A percentile compares a stretch with the other conserved stretches of the same genome.
Evolutionary conservation across 1,284 basidiomycete species (phyloP).

Genomic region (Phaffia rhodozyma): DNA sequence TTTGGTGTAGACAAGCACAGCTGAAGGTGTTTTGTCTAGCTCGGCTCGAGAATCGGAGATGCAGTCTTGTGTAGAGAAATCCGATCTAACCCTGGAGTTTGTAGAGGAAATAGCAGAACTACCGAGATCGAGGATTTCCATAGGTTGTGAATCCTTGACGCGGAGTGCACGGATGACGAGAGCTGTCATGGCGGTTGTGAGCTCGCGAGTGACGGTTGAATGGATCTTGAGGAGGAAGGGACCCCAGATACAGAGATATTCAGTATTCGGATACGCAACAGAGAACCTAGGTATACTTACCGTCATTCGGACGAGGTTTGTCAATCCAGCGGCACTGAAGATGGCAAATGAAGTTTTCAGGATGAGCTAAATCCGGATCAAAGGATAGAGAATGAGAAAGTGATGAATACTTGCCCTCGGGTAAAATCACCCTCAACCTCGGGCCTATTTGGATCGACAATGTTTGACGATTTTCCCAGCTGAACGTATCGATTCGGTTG

Average conservation of each 20-base stretch:
- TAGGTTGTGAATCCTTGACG: too few relatives aligned
- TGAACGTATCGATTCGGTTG: conserved; percentile 19
- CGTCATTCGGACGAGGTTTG: conserved; percentile 10
- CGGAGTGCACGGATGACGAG: conserved; percentile 17
- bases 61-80: too few relatives aligned
- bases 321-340: conserved; percentile 3
- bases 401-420: conserved; percentile 7
- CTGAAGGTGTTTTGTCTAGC: too few relatives aligned
- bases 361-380: not conserved
- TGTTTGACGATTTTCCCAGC: not conserved
- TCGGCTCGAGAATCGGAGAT: too few relatives aligned
- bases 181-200: conserved; percentile 15
- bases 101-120: too few relatives aligned
- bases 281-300: not conserved
- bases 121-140: too few relatives aligned
- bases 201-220: conserved; percentile 17
- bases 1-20: too few relatives aligned
- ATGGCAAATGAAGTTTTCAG: not conserved
- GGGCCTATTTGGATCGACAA: not conserved
- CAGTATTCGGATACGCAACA: not conserved
- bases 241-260: not conserved
- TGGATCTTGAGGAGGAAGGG: conserved; percentile 3
- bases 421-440: conserved; percentile 6
- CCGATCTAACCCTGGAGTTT: too few relatives aligned
- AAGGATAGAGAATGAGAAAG: not conserved